Evolutionary conservation across 75 land plant species (phyloP).

Genomic region (Picea glauca): DNA sequence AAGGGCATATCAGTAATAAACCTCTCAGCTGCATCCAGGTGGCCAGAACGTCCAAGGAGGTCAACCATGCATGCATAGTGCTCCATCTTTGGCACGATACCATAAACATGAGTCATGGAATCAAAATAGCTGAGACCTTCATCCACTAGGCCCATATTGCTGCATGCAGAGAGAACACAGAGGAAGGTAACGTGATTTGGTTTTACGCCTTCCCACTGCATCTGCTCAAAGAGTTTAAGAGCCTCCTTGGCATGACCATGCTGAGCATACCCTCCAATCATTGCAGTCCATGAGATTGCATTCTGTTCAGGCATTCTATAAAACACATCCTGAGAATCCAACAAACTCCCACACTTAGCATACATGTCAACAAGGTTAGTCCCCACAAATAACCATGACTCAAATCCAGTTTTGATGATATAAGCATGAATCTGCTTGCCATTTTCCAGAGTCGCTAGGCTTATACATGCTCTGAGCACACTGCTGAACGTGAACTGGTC

Average conservation of each 20-base stretch:
- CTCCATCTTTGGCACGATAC: slow-evolving; percentile 5
- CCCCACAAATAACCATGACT: slow-evolving; percentile 1
- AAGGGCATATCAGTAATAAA: slow-evolving; percentile 17
- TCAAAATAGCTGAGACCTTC: slow-evolving; percentile 7
- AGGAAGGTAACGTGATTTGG: neutral
- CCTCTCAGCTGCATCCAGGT: slow-evolving; percentile 8
- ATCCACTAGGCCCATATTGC: slow-evolving; percentile 8
- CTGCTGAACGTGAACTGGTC: slow-evolving; percentile 5
- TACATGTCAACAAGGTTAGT: slow-evolving; percentile 19
- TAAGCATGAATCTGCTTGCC: slow-evolving; percentile 18
- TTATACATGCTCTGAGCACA: slow-evolving; percentile 7
- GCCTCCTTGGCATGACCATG: slow-evolving; percentile 12
- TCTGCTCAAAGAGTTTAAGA: slow-evolving; percentile 3
- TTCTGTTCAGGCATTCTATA: slow-evolving; percentile 11
- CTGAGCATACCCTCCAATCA: slow-evolving; percentile 9
- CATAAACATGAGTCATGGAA: slow-evolving; percentile 7
- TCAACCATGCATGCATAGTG: slow-evolving; percentile 14
- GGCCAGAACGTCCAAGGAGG: slow-evolving; percentile 15
- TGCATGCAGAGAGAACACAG: slow-evolving; percentile 16
- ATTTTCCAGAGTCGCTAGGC: neutral
- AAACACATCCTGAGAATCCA: neutral
- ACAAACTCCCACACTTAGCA: slow-evolving; percentile 19
- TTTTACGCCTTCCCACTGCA: slow-evolving; percentile 8
- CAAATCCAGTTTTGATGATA: neutral
- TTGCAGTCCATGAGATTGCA: slow-evolving; percentile 16